Evolutionary conservation across 306 rosid species (phyloP), one percentile per base, ranked within the genome.

Genomic region (Abrus precatorius): DNA sequence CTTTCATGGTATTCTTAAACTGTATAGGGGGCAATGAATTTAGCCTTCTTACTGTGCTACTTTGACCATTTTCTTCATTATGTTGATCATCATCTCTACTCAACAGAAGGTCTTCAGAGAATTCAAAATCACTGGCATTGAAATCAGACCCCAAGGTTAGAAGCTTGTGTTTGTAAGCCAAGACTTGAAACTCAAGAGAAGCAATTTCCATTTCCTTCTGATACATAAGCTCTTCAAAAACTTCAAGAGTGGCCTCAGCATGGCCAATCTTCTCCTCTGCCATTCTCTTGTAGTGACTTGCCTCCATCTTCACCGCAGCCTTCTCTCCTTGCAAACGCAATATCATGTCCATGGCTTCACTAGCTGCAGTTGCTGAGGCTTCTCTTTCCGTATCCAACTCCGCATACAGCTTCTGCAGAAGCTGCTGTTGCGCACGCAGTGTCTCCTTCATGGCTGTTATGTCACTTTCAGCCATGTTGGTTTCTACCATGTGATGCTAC

Each of bases 331-430:
- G 99, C 87, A 96, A 62, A 20, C 98, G 94, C 73, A 93, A 77
- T 57, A 96, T 96, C 98, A 96, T 93, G 27, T 97, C 94, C 63
- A 96, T 75, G 34, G 99, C 93, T 86, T 96, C 99, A 53, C 91
- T 90, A 3, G 97, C 92, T 32, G 99, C 97, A 1, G 90, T 75
- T 41, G 99, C 88, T 0, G 99, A 93, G 30, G 98, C 96, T 81
- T 93, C 99, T 83, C 99, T 87, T 87, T 96, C 99, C 78, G 93
- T 69, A 76, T 96, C 99, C 83, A 96, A 75, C 49, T 96, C 99
- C 3, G 82, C 43, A 3, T 90, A 90, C 32, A 96, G 94, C 74
- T 77, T 86, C 79, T 92, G 97, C 69, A 96, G 88, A 79, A 96
- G 97, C 36, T 83, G 89, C 83, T 96, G 97, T 41, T 92, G 97